Evolutionary conservation across 176 grass and related monocot species (phyloP).

Genomic region (Oryza meridionalis): DNA sequence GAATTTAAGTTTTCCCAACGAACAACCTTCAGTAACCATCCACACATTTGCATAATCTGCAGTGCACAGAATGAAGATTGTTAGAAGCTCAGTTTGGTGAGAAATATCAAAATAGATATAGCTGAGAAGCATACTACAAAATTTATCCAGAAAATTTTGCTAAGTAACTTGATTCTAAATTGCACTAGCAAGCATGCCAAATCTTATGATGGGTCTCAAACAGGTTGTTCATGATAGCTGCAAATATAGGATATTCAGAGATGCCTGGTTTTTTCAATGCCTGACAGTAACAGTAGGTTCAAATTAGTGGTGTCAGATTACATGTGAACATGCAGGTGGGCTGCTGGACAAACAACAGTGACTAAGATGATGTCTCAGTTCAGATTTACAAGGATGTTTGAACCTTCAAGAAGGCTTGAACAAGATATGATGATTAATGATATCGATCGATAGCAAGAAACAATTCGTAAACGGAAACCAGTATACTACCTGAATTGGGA

Average conservation of each 20-base stretch:
- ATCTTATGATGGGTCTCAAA: background rate
- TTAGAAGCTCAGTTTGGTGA: conserved; percentile 16
- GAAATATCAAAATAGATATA: conserved; percentile 6
- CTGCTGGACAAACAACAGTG: background rate
- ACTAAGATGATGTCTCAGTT: background rate
- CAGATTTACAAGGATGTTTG: conserved; percentile 14
- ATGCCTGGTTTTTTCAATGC: background rate
- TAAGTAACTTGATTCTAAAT: conserved; percentile 2
- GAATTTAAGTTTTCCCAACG: conserved; percentile 5
- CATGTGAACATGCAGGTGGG: background rate
- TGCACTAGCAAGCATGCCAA: conserved; percentile 25
- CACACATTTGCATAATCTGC: conserved; percentile 20
- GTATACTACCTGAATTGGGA: conserved; percentile 29
- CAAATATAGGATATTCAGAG: background rate
- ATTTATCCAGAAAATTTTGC: background rate
- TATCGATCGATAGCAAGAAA: background rate
- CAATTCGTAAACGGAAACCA: background rate
- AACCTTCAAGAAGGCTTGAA: background rate
- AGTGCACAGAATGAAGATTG: background rate
- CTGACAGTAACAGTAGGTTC: background rate
- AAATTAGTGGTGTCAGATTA: background rate
- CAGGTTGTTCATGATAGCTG: background rate
- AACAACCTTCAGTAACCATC: conserved; percentile 41
- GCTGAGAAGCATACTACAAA: background rate
- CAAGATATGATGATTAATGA: background rate